phyloP scores from a whole-genome alignment of 2,329 filamentous ascomycete species.

The Zalaria obscura region DNA sequence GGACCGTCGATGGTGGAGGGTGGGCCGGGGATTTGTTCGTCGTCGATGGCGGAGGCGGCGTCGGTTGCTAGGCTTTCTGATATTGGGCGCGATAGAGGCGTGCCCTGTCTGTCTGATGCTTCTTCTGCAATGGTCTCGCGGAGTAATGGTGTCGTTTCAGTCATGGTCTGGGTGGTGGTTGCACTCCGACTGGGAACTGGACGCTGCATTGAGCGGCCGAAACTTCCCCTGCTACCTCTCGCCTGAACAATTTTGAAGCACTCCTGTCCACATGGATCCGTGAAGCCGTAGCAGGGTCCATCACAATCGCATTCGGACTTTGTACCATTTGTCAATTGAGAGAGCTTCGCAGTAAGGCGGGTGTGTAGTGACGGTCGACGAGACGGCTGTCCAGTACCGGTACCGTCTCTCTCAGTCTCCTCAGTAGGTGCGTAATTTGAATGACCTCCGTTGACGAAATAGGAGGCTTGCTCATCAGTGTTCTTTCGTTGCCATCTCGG shows the following conservation, averaged over 20 bases:
- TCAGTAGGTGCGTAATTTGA: not conserved
- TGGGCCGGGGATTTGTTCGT: not conserved
- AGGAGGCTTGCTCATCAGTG: not conserved
- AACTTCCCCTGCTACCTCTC: conserved; percentile 15
- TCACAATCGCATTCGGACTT: conserved; percentile 37
- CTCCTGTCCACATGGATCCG: conserved; percentile 45
- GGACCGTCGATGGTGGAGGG: conserved; percentile 4
- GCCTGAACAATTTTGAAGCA: conserved; percentile 40
- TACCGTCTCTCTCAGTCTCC: conserved; percentile 1
- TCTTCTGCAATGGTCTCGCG: conserved; percentile 9
- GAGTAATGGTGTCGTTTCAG: conserved; percentile 17
- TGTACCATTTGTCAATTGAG: conserved; percentile 33
- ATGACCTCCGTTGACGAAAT: conserved; percentile 6
- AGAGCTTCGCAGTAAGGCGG: conserved; percentile 28
- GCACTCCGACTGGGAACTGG: not conserved
- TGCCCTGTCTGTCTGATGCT: not conserved
- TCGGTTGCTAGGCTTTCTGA: not conserved
- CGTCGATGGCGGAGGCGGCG: not conserved
- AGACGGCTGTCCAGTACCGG: conserved; percentile 1
- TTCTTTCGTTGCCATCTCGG: not conserved
- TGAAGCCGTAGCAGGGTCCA: conserved; percentile 47
- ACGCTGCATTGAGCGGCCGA: not conserved
- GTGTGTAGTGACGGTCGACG: conserved; percentile 26
- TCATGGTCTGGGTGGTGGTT: conserved; percentile 8
- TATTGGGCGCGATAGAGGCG: not conserved